Conservation (phyloP, 2,329 filamentous ascomycete genomes). For the Alternaria sp. region DNA sequence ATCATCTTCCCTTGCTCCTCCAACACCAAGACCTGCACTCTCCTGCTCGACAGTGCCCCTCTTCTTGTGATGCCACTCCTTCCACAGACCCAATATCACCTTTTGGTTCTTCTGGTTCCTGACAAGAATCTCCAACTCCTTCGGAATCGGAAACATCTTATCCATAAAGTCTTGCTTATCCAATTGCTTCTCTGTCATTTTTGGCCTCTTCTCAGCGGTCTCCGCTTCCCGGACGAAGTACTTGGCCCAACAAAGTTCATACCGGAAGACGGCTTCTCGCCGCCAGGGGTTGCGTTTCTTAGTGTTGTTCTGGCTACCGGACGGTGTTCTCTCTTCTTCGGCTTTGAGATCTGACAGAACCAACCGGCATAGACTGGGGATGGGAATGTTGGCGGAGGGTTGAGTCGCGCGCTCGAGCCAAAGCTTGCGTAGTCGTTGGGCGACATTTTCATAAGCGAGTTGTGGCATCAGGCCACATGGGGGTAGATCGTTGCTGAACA, state of each 20-base stretch:
- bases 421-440: slow-evolving; percentile 26
- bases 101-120: slow-evolving; percentile 1
- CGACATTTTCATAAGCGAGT: slow-evolving; percentile 39
- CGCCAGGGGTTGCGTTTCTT: slow-evolving; percentile 34
- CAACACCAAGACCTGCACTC: neutral
- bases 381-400: neutral
- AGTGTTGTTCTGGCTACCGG: neutral
- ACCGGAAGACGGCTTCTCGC: slow-evolving; percentile 31
- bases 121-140: slow-evolving; percentile 19
- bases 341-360: slow-evolving; percentile 18
- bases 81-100: slow-evolving; percentile 28
- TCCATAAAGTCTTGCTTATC: slow-evolving; percentile 18
- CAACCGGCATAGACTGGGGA: slow-evolving; percentile 21
- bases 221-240: slow-evolving; percentile 40
- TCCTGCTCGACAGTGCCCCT: slow-evolving; percentile 2
- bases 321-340: slow-evolving; percentile 18
- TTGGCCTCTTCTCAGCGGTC: neutral
- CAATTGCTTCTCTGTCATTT: slow-evolving; percentile 27
- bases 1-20: neutral
- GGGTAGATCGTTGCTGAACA: slow-evolving; percentile 36
- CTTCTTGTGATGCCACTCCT: slow-evolving; percentile 34
- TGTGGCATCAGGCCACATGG: slow-evolving; percentile 33
- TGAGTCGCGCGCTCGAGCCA: slow-evolving; percentile 24
- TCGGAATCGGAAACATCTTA: slow-evolving; percentile 23
- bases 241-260: slow-evolving; percentile 34